These are phyloP conservation scores for Kodamaea kaohsiungensis DNA, from an alignment of 805 yeast species.

Conservation along the genomic window DNA sequence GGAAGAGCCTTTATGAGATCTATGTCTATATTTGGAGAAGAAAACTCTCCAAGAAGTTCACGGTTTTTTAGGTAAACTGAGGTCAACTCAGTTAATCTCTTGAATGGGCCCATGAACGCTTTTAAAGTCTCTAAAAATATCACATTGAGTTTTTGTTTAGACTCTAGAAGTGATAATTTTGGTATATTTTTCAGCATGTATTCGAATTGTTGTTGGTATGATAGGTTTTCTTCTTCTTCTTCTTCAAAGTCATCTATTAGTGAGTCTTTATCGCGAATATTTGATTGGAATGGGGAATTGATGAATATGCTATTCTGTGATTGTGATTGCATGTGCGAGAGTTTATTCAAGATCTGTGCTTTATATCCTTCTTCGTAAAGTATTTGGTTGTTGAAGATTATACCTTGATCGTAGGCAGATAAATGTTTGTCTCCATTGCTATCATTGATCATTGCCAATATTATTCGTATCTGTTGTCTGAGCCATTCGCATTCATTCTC, in stretches of 20 bases:
- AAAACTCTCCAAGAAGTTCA: conserved; percentile 29
- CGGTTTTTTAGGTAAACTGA: conserved; percentile 26
- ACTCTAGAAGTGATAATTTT: conserved; percentile 30
- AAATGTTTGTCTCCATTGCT: conserved; percentile 28
- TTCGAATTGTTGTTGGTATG: conserved; percentile 27
- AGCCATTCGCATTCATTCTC: conserved; percentile 48
- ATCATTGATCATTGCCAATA: conserved; percentile 42
- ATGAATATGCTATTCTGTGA: conserved; percentile 16
- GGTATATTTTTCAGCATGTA: conserved; percentile 26
- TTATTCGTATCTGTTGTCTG: conserved; percentile 42
- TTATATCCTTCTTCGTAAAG: conserved; percentile 32
- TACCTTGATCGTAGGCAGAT: conserved; percentile 26
- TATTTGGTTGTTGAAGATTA: conserved; percentile 28
- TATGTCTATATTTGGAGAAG: conserved; percentile 11
- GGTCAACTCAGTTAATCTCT: conserved; percentile 30
- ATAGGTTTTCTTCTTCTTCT: conserved; percentile 16
- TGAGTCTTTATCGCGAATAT: conserved; percentile 9
- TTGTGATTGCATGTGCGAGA: conserved; percentile 13
- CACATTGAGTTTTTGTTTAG: conserved; percentile 31
- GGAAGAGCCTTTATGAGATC: conserved; percentile 28
- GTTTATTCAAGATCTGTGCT: conserved; percentile 24
- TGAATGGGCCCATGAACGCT: conserved; percentile 30
- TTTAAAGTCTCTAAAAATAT: conserved; percentile 39
- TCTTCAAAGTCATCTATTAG: neutral
- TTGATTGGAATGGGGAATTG: conserved; percentile 23